These are phyloP conservation scores for Mortierella antarctica DNA, from an alignment of 192 early-diverging fungal species.

Conservation along the genomic window DNA sequence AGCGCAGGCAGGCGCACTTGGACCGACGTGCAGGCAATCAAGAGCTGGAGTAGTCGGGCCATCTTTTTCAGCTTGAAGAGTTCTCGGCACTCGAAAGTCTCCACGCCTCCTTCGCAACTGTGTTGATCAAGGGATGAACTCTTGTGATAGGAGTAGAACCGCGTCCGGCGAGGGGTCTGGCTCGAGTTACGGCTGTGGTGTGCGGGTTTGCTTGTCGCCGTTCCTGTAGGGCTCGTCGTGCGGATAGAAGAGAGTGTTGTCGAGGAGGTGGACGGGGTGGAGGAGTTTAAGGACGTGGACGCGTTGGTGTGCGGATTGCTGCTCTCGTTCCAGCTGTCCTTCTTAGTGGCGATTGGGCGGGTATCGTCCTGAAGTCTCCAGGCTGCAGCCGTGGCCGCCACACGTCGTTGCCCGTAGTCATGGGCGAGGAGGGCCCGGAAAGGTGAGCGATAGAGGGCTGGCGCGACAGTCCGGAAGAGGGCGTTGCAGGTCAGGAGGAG, in stretches of 20 bases:
- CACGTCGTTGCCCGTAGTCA: conserved; percentile 16
- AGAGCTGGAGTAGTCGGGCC: conserved; percentile 30
- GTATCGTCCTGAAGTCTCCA: background rate
- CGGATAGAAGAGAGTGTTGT: conserved; percentile 1
- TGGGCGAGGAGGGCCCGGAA: conserved; percentile 28
- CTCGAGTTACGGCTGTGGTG: too few relatives aligned
- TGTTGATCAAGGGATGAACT: too few relatives aligned
- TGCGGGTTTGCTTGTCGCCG: too few relatives aligned
- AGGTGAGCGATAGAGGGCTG: conserved; percentile 35
- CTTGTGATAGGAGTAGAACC: too few relatives aligned
- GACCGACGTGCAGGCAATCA: conserved; percentile 38
- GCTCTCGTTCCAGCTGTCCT: background rate
- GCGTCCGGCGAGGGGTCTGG: too few relatives aligned
- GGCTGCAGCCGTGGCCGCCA: background rate
- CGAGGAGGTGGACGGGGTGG: conserved; percentile 4
- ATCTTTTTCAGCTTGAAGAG: conserved; percentile 29
- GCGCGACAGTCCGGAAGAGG: conserved; percentile 31
- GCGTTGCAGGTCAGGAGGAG: conserved; percentile 33
- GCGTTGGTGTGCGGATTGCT: background rate
- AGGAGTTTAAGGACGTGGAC: background rate
- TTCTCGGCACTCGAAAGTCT: background rate
- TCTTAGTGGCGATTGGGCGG: background rate
- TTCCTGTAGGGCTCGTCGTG: too few relatives aligned
- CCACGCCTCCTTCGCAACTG: too few relatives aligned
- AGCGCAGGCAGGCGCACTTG: conserved; percentile 42